A percentile compares a stretch with the other conserved stretches of the same genome.
These are phyloP conservation scores for Backusella sp. DNA, from an alignment of 192 early-diverging fungal genomes.

Conservation along the genomic window DNA sequence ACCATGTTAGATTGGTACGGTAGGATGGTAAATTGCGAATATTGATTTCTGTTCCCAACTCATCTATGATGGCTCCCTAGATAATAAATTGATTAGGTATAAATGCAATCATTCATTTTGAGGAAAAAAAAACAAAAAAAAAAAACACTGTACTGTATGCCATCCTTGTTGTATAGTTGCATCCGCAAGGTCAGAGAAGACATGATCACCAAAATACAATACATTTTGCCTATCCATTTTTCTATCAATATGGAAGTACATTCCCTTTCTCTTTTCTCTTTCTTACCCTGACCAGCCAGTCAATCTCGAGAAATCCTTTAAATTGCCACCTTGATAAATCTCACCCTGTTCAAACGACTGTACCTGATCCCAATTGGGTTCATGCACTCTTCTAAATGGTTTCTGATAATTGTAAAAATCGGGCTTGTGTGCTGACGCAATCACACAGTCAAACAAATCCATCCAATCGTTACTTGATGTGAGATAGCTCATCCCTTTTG, in stretches of 20 bases:
- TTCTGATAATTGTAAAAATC: constrained; percentile 55
- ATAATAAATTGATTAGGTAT: not conserved
- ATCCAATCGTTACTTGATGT: constrained; percentile 49
- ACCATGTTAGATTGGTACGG: constrained; percentile 48
- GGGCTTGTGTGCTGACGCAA: constrained; percentile 58
- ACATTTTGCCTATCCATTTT: constrained; percentile 44
- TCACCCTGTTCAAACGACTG: constrained; percentile 52
- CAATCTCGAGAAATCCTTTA: constrained; percentile 49
- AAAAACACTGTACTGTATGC: constrained; percentile 37
- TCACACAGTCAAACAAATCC: constrained; percentile 61
- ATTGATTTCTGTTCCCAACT: constrained; percentile 53
- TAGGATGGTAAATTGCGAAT: constrained; percentile 51
- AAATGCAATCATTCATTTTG: too few relatives aligned
- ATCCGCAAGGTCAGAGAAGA: constrained; percentile 62
- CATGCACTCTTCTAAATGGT: constrained; percentile 53
- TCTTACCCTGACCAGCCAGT: constrained; percentile 50
- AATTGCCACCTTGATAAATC: constrained; percentile 63
- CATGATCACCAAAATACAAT: constrained; percentile 64
- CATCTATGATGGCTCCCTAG: constrained; percentile 56
- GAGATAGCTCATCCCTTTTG: constrained; percentile 47
- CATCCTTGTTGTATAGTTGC: constrained; percentile 62
- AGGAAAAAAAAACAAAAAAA: too few relatives aligned
- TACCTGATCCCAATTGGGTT: constrained; percentile 53
- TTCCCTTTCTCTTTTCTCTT: not conserved
- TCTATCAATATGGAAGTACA: not conserved